Evolutionary conservation across 78 protist genomes (phyloP).

Genomic region (Guillardia theta): DNA sequence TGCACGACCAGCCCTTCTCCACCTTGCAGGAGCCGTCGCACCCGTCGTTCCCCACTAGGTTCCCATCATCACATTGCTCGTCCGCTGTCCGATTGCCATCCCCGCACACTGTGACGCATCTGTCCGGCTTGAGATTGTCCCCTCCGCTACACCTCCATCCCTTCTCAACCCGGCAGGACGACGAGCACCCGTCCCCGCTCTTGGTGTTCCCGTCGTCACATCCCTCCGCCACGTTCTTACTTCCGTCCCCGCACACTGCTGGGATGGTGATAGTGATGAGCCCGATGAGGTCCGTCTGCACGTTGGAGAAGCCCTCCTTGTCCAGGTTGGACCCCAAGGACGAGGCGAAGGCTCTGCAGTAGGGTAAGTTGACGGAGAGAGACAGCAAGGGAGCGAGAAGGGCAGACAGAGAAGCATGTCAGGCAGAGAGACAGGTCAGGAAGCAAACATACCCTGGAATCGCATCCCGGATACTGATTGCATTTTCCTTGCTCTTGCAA

Average conservation of each 20-base stretch:
- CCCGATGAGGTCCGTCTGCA: no score
- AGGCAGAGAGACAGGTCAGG: no score
- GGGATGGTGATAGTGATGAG: no score
- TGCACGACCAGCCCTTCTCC: conserved; percentile 9
- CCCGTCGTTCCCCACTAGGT: neutral
- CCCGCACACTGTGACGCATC: neutral
- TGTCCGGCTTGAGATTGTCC: neutral
- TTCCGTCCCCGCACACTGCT: conserved; percentile 33
- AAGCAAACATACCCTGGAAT: no score
- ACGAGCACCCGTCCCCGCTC: neutral
- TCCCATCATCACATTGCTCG: conserved; percentile 30
- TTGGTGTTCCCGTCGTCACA: neutral
- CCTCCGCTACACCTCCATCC: neutral
- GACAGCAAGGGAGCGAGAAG: no score
- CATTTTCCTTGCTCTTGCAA: no score
- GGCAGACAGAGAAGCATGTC: no score
- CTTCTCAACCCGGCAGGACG: neutral
- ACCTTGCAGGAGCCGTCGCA: neutral
- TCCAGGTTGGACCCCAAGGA: no score
- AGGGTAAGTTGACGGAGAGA: no score
- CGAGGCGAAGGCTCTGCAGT: no score
- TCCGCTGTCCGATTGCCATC: neutral
- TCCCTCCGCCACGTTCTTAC: neutral
- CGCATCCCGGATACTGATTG: no score
- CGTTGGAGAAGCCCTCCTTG: no score